These are phyloP conservation scores for Babesia microti DNA, from an alignment of 169 alveolate genomes.

Conservation along the genomic window DNA sequence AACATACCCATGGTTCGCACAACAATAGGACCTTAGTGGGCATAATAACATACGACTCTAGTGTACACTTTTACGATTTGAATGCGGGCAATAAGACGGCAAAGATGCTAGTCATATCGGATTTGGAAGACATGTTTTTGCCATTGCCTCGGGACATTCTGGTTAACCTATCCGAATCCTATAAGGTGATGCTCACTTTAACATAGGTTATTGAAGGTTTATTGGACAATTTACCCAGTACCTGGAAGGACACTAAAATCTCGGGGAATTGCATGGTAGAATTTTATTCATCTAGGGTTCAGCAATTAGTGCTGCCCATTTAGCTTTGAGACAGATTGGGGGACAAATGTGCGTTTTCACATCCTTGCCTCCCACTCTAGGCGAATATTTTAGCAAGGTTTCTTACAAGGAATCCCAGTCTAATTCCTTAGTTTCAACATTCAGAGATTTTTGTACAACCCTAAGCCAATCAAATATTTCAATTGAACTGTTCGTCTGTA, in stretches of 20 bases:
- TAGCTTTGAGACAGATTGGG: conserved; percentile 85
- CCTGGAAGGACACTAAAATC: conserved; percentile 71
- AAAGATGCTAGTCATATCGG: conserved; percentile 82
- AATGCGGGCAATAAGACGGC: conserved; percentile 67
- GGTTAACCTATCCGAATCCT: conserved; percentile 70
- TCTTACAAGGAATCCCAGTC: conserved; percentile 9
- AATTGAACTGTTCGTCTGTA: conserved; percentile 70
- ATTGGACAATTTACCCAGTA: conserved; percentile 71
- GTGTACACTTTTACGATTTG: conserved; percentile 85
- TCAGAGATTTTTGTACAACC: conserved; percentile 27
- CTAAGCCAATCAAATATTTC: conserved; percentile 40
- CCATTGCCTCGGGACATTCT: conserved; percentile 85
- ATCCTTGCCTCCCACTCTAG: conserved; percentile 68
- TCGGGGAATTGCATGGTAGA: conserved; percentile 65
- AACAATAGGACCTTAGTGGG: conserved; percentile 82
- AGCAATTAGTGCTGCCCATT: conserved; percentile 80
- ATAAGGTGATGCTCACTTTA: conserved; percentile 39
- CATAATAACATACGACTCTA: conserved; percentile 86
- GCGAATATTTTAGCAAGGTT: conserved; percentile 55
- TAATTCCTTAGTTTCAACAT: conserved; percentile 21
- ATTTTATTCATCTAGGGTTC: conserved; percentile 49
- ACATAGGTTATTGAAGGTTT: conserved; percentile 14
- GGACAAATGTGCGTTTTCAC: conserved; percentile 80
- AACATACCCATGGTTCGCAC: conserved; percentile 17
- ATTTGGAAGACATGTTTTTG: conserved; percentile 78